phyloP scores from a whole-genome alignment of 2,329 filamentous ascomycete species.

The Fusarium sp. region DNA sequence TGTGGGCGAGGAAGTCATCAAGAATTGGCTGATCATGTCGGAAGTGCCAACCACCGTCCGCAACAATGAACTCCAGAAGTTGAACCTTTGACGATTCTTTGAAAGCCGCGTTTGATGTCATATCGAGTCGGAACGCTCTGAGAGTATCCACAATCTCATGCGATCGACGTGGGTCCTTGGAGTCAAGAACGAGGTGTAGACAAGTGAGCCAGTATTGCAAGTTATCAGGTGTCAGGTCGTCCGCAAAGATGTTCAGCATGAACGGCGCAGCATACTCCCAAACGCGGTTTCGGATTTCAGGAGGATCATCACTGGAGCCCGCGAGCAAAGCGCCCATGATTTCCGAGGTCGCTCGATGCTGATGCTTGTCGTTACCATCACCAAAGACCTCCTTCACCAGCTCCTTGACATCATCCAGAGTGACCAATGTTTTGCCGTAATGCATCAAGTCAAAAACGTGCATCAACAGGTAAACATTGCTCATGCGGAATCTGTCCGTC shows the following conservation, averaged over 20 bases:
- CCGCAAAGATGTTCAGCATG: conserved; percentile 85
- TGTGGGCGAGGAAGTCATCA: conserved; percentile 87
- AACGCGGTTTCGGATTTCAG: conserved; percentile 77
- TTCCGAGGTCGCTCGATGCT: conserved; percentile 94
- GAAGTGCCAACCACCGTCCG: conserved; percentile 96
- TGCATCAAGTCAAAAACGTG: conserved; percentile 92
- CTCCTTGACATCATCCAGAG: conserved; percentile 88
- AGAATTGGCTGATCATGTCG: conserved; percentile 88
- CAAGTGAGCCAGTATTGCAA: conserved; percentile 95
- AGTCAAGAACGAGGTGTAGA: conserved; percentile 87
- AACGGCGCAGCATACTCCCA: conserved; percentile 95
- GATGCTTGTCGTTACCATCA: conserved; percentile 96
- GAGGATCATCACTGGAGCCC: conserved; percentile 81
- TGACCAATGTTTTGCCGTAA: conserved; percentile 79
- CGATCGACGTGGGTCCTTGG: conserved; percentile 87
- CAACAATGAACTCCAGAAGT: conserved; percentile 87
- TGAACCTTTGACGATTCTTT: conserved; percentile 98
- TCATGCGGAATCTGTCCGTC: conserved; percentile 89
- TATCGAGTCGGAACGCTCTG: conserved; percentile 87
- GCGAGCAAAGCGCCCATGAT: conserved; percentile 88
- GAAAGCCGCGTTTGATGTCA: conserved; percentile 96
- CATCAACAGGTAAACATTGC: conserved; percentile 86
- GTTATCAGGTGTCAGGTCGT: conserved; percentile 94
- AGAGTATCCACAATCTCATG: conserved; percentile 89
- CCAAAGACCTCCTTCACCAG: conserved; percentile 82